Evolutionary conservation across 371 early-diverging fungal genomes (phyloP).

Genomic region (Rhizopus arrhizus): DNA sequence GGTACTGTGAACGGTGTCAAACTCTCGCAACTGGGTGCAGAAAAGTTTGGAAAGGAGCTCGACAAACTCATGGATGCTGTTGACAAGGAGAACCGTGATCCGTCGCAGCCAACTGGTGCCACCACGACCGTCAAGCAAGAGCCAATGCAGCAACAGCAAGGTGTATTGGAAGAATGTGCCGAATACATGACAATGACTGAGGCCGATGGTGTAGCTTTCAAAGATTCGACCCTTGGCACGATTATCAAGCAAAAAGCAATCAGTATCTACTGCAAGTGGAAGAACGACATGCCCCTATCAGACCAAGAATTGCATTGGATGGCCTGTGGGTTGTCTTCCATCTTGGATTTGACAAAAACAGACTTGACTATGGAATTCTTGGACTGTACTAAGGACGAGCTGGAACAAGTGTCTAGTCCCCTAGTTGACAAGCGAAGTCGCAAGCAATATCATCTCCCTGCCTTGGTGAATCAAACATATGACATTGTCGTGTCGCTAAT

Average conservation of each 20-base stretch:
- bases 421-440: not conserved
- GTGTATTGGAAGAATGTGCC: no score
- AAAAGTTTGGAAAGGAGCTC: no score
- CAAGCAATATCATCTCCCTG: not conserved
- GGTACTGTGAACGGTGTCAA: no score
- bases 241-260: conserved; percentile 3
- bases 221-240: conserved; percentile 1
- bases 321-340: conserved; percentile 1
- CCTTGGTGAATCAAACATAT: conserved; percentile 4
- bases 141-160: no score
- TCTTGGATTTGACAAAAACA: not conserved
- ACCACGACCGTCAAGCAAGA: no score
- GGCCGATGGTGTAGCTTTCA: conserved; percentile 7
- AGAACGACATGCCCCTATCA: conserved; percentile 2
- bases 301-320: conserved; percentile 1
- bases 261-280: not conserved
- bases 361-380: conserved; percentile 1
- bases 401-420: conserved; percentile 2
- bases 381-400: not conserved
- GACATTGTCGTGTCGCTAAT: conserved; percentile 2
- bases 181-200: conserved; percentile 2
- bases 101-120: no score
- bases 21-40: no score
- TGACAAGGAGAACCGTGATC: no score
- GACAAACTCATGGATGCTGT: no score